A percentile compares a stretch with the other conserved stretches of the same genome.
These are phyloP conservation scores for Coemansia sp. DNA, from an alignment of 192 early-diverging fungal genomes.

Conservation along the genomic window DNA sequence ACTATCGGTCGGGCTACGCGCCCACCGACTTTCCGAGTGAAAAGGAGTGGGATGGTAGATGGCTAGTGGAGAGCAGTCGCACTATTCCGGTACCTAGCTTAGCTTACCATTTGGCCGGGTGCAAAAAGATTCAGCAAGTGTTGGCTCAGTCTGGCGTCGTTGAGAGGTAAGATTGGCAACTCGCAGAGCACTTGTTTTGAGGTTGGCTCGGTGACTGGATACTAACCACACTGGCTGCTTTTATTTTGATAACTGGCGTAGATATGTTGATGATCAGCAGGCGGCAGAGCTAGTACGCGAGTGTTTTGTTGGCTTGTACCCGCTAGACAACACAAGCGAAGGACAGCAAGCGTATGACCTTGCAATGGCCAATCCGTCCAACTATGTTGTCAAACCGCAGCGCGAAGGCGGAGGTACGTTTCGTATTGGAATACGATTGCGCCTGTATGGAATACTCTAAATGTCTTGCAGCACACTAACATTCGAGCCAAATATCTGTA, in stretches of 20 bases:
- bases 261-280: slow-evolving; percentile 54
- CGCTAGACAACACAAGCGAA: slow-evolving; percentile 71
- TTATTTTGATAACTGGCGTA: slow-evolving; percentile 17
- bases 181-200: neutral
- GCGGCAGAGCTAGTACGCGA: slow-evolving; percentile 62
- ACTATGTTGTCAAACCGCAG: slow-evolving; percentile 94
- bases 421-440: slow-evolving; percentile 7
- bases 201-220: neutral
- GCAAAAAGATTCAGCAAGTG: slow-evolving; percentile 97
- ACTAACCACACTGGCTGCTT: neutral
- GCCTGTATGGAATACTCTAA: slow-evolving; percentile 48
- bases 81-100: slow-evolving; percentile 88
- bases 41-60: slow-evolving; percentile 90
- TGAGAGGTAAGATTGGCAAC: slow-evolving; percentile 66
- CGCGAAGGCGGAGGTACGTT: slow-evolving; percentile 87
- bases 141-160: slow-evolving; percentile 78
- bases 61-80: slow-evolving; percentile 80
- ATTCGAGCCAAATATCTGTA: neutral
- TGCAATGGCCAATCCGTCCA: slow-evolving; percentile 67
- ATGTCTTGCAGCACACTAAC: neutral
- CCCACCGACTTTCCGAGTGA: slow-evolving; percentile 84
- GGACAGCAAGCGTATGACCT: slow-evolving; percentile 70
- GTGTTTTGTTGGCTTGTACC: slow-evolving; percentile 91
- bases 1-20: slow-evolving; percentile 90
- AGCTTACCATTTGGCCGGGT: slow-evolving; percentile 92